Evolutionary conservation across 805 yeast species (phyloP), one percentile per base, ranked within the genome.

Genomic region (Wickerhamomyces pijperi): DNA sequence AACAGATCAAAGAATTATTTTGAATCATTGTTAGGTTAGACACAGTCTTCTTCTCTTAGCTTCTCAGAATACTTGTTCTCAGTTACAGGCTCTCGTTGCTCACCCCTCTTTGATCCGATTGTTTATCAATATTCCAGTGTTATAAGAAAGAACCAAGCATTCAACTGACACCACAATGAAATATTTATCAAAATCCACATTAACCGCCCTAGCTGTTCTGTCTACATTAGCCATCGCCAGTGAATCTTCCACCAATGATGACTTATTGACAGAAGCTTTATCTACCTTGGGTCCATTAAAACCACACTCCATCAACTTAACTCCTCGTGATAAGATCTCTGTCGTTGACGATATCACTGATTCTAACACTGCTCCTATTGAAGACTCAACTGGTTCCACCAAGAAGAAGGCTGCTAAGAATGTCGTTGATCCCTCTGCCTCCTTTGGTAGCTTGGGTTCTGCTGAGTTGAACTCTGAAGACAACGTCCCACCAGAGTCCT

Each of bases 291-390:
- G 11, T 21, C n/a, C 29, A 9, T 25, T 13, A 5, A 25, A 25
- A 7, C 29, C 29, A 8, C 29, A 25, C 14, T 9, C n/a, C 13
- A 25, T 25, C 29, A 25, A 25, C 4, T 25, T 25, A 25, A 9
- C 29, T 14, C 5, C n/a, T 4, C 29, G 29, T 25, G 29, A 25
- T 4, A 25, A 25, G n/a, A 25, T 25, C n/a, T 13, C 29, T 25
- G 29, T 9, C 7, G 29, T 25, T 4, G 29, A 25, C 4, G 29
- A 14, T 8, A 25, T 25, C n/a, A 8, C n/a, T 8, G 56, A 53
- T 38, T 45, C 49, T 19, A 41, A 51, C 42, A 41, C 56, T 3
- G 36, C 46, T 3, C 56, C 55, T 3, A 35, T 50, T 9, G 56
- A 51, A 38, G 49, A 45, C 36, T 11, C 21, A 6, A 15, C 5